Evolutionary conservation across 345 rosid species (phyloP), one percentile per base, ranked within the genome.

Genomic region (Diplotaxis tenuifolia): DNA sequence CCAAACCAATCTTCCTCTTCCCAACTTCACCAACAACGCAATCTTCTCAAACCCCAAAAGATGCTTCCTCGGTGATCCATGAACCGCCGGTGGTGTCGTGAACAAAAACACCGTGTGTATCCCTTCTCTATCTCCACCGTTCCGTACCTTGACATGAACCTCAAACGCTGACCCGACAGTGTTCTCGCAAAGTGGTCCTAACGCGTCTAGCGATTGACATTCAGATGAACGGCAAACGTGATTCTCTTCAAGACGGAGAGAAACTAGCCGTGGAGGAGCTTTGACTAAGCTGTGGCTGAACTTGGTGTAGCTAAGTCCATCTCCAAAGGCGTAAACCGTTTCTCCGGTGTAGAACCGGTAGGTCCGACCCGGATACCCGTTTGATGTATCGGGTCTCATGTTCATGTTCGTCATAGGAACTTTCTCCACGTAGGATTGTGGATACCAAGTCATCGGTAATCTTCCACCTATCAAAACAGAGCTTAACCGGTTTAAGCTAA

Each of bases 381-480:
- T 88, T 4, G 88, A 62, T 9, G 85, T 79, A 68, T 88, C 83
- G 0, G 97, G 85, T 77, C 99, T 88, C 97, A 92, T 89, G 80
- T 95, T 95, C 99, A 95, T 95, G 55, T 86, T 88, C 4, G 96
- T 88, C 99, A 95, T 95, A 20, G 93, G 88, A 4, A 95, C 92
- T 42, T 83, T 83, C 10, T 88, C 88, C 0, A 81, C 86, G 19
- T 77, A 95, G 11, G 96, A 79, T 62, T 92, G 89, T 4, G 96
- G 97, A 73, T 95, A 92, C 97, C 97, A 92, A 16, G 97, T 95
- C 96, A 95, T 87, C 0, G 97, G 99, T 14, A 92, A 71, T 77
- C 92, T 86, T 28, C 97, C 99, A 79, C 93, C 98, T 91, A 54
- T 67, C 18, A 72, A 72, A 50, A 34, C 42, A 36, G 42, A 36